Evolutionary conservation across 2,329 filamentous ascomycete genomes (phyloP).

Genomic region (Aspergillus sp.): DNA sequence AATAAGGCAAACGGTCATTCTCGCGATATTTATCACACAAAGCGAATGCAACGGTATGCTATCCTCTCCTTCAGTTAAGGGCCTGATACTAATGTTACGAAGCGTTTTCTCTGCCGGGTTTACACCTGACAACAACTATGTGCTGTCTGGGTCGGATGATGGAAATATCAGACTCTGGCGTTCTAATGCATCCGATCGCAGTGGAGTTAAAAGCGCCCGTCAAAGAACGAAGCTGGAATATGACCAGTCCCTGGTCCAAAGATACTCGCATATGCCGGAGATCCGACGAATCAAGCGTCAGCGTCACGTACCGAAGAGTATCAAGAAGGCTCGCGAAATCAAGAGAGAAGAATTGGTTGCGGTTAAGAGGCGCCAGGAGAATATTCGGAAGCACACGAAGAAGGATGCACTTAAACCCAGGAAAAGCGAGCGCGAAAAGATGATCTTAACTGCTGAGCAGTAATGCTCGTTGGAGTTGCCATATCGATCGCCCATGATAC

Average conservation of each 20-base stretch:
- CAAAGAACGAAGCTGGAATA: slow-evolving; percentile 88
- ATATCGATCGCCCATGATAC: too few species aligned
- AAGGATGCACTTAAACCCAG: slow-evolving; percentile 63
- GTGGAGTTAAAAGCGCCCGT: slow-evolving; percentile 73
- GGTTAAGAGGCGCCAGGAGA: slow-evolving; percentile 87
- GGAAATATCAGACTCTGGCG: slow-evolving; percentile 89
- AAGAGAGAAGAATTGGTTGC: slow-evolving; percentile 80
- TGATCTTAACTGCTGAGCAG: slow-evolving; percentile 63
- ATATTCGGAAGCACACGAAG: slow-evolving; percentile 82
- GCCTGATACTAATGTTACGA: slow-evolving; percentile 8
- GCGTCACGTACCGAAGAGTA: slow-evolving; percentile 78
- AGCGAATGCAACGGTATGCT: slow-evolving; percentile 71
- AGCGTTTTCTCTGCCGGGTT: slow-evolving; percentile 75
- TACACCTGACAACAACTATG: slow-evolving; percentile 81
- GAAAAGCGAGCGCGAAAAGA: slow-evolving; percentile 81
- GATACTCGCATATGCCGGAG: slow-evolving; percentile 94
- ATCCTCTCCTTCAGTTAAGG: not conserved
- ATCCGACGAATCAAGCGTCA: slow-evolving; percentile 83
- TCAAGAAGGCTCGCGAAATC: slow-evolving; percentile 94
- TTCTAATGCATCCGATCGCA: slow-evolving; percentile 70
- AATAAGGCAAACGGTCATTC: slow-evolving; percentile 70
- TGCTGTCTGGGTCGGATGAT: slow-evolving; percentile 86
- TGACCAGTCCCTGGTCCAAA: slow-evolving; percentile 69
- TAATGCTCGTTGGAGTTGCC: slow-evolving; percentile 23
- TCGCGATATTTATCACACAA: slow-evolving; percentile 91